Conservation (phyloP, 2,329 filamentous ascomycete species). For the Sporothrix humicola region DNA sequence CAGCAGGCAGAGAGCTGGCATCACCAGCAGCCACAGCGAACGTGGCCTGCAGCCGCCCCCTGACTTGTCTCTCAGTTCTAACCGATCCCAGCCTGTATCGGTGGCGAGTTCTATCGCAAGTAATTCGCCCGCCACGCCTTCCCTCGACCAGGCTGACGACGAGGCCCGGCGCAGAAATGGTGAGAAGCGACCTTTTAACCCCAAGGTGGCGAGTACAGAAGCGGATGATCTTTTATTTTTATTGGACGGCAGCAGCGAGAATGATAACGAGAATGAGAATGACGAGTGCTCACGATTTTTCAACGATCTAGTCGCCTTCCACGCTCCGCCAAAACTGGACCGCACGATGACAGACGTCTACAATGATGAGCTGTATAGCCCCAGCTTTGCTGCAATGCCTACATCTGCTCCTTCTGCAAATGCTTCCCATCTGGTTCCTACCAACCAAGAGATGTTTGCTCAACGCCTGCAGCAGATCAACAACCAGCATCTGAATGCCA, state of each 20-base stretch:
- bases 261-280: constrained; percentile 41
- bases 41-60: constrained; percentile 53
- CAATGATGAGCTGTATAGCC: constrained; percentile 83
- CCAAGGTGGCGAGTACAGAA: not conserved
- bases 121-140: constrained; percentile 66
- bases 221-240: constrained; percentile 31
- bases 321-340: constrained; percentile 74
- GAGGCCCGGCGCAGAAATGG: constrained; percentile 60
- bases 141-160: constrained; percentile 54
- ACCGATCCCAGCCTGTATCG: constrained; percentile 58
- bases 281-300: constrained; percentile 70
- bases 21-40: constrained; percentile 43
- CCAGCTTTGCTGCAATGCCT: constrained; percentile 64
- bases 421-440: constrained; percentile 52
- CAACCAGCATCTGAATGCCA: constrained; percentile 69
- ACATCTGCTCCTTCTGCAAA: constrained; percentile 58
- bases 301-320: constrained; percentile 61
- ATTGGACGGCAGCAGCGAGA: constrained; percentile 39
- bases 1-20: constrained; percentile 44
- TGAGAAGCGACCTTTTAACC: constrained; percentile 48
- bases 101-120: constrained; percentile 63
- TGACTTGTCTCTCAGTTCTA: constrained; percentile 51
- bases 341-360: constrained; percentile 86
- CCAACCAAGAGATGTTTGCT: constrained; percentile 68
- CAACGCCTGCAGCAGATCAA: constrained; percentile 81